Base-by-base conservation (phyloP, 768 basidiomycete species). In the Mycena capillaripes region DNA sequence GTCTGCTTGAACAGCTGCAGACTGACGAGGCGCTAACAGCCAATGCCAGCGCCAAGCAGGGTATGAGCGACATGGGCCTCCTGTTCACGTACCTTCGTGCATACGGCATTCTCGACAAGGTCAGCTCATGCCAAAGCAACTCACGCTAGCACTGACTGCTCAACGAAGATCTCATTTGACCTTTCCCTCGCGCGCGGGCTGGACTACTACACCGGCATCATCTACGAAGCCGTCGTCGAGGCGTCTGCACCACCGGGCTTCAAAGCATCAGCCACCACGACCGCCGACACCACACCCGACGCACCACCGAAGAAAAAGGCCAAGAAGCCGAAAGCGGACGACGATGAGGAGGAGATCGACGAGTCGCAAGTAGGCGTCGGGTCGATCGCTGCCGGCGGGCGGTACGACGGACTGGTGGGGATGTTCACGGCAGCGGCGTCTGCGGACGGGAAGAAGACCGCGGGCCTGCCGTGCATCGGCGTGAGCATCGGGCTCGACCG, bases 121-220 rank as follows among this genome's bases (percentile, higher is more conserved):
- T 95, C 70, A 17, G 84, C 64, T 17, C 32, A 48, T 55, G 23
- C 27, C n/a, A 38, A 46, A n/a, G n/a, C 21, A 19, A 38, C 38
- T 12, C 27, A 44, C 17, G 32, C 32, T 34, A 52, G 11, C 58
- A 36, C 25, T 66, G 23, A 50, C 65, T 10, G 53, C 52, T 68
- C n/a, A 73, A 36, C 29, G 0, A 74, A 97, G 95, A 89, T 99
- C 77, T 97, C 95, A 3, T 98, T 99, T 79, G 97, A 99, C 82
- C 89, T 99, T 74, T 98, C 97, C 2, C 90, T 99, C 17, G 97
- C 97, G n/a, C 93, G 97, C 36, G 97, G 97, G 44, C 89, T 99
- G 25, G 98, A 99, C 81, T 99, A 99, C 83, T 99, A 99, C 83
- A 99, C 97, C 2, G 98, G 98, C 21, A 92, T 99, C 77, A 99